Base-by-base conservation (phyloP, 2,329 filamentous ascomycete species). In the Phialophora verrucosa region DNA sequence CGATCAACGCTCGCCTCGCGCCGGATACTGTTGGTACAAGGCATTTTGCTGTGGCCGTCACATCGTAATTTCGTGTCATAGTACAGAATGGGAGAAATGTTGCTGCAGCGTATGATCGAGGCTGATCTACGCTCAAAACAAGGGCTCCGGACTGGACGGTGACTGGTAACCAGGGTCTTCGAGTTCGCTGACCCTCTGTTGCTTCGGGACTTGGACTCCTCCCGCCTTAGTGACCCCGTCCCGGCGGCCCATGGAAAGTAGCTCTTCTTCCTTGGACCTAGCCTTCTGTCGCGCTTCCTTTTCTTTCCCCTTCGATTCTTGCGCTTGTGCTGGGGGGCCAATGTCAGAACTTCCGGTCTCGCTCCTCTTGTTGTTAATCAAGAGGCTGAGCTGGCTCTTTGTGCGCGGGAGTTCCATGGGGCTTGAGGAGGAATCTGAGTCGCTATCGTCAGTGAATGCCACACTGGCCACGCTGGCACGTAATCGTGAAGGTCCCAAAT, bases 361-460 rank as follows among this genome's bases (percentile, higher is more conserved):
- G 31, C 63, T 62, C 51, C 70, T 66, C 49, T 69, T 70, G 58
- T 62, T 59, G 53, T 71, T 69, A 62, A 75, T 75, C 62, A 74
- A 63, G 17, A 73, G 66, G 57, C 72, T 74, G 27, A 75, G 64
- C 44, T 74, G 71, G 32, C 73, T 74, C 56, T 71, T 70, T 31
- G 66, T 69, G 32, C 70, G 68, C 17, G 67, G 69, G 2, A 72
- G 60, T 58, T 54, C 38, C 55, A 65, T 67, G 1, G 68, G 61
- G n/a, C 63, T 42, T 14, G 60, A 50, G 20, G 59, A 61, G 29
- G 56, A 61, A 25, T 71, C 61, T 17, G 63, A 38, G 57, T 69
- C 60, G 64, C 55, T 55, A 27, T 38, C 47, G 27, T 63, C 56
- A 27, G 51, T 47, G 32, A 63, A 55, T 10, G 62, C 63, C 23